phyloP scores from a whole-genome alignment of 2,329 filamentous ascomycete species.

The Tolypocladium sp. region DNA sequence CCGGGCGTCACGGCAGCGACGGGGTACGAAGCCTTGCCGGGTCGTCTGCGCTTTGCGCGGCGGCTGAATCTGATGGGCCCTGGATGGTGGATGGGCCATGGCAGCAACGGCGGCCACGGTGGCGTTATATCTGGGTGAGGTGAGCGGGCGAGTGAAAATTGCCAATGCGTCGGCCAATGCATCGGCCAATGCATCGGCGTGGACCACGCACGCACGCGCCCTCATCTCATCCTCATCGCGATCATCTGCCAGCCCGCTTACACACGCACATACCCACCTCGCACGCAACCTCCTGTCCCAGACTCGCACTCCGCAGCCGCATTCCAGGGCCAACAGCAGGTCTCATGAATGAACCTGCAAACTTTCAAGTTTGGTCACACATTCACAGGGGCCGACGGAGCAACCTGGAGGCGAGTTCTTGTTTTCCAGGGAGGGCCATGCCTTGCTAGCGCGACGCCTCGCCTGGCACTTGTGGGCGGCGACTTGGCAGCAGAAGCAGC shows the following conservation, averaged over 20 bases:
- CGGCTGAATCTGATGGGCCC: not conserved
- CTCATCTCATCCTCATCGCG: not conserved
- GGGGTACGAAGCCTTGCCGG: too few relatives aligned
- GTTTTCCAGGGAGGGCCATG: too few relatives aligned
- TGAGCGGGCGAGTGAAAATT: not conserved
- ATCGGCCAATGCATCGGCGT: not conserved
- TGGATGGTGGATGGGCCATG: not conserved
- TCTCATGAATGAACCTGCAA: too few relatives aligned
- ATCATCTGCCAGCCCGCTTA: not conserved
- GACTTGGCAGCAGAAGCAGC: too few relatives aligned
- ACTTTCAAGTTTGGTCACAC: too few relatives aligned
- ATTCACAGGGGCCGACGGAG: not conserved
- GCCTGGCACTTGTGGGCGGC: not conserved
- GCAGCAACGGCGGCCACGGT: not conserved
- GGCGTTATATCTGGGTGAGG: not conserved
- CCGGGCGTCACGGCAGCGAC: too few relatives aligned
- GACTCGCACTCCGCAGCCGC: not conserved
- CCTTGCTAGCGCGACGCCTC: not conserved
- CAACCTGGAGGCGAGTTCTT: not conserved
- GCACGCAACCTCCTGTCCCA: not conserved
- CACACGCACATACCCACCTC: not conserved
- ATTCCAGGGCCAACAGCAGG: not conserved
- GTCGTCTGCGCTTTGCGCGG: too few relatives aligned
- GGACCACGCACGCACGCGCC: not conserved
- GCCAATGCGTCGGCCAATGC: too few relatives aligned